Evolutionary conservation across 352 stramenopile species (phyloP), one percentile per base, ranked within the genome.

Genomic region (Pythium myriotylum): DNA sequence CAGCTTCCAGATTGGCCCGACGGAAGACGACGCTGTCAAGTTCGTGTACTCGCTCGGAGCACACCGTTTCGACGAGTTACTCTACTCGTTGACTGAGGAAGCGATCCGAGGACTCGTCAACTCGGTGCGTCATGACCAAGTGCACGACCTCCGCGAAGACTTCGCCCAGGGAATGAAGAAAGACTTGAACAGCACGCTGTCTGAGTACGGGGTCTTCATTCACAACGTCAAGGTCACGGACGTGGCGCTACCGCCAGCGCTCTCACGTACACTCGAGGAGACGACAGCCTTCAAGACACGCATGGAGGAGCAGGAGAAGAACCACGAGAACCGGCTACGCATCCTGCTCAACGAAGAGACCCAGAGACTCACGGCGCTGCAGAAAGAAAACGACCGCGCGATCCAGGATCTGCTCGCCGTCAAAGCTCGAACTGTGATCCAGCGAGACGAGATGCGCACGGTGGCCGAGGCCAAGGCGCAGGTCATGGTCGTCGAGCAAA

Each of bases 291-390:
- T 94, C 70, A 94, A 96, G 74, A 93, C 85, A 6, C 76, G 81
- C 26, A 96, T 96, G 81, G 80, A 91, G 43, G 85, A 96, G 68
- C 84, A 94, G 63, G 85, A 94, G 63, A 96, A 96, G 74, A 94
- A 91, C 57, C 84, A 96, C 57, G 84, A 95, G 71, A 96, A 92
- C 71, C 81, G 85, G n/a, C 65, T 94, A 66, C 76, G 88, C 23
- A 91, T 91, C 17, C 54, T 96, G 17, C 50, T 94, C 27, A 93
- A 96, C 48, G 75, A 94, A 63, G 87, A 93, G 43, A 93, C 87
- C 4, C 77, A 91, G 63, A 88, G 86, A 27, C 74, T 94, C 55
- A 92, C 87, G 12, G 84, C 77, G 5, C 67, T 94, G 16, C 72
- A 92, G 45, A 96, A 92, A 39, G 74, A 86, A 9, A 94, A 94